A percentile compares a stretch with the other conserved stretches of the same genome.
These are phyloP conservation scores for Paxillus involutus DNA, from an alignment of 768 basidiomycete genomes.

Conservation along the genomic window DNA sequence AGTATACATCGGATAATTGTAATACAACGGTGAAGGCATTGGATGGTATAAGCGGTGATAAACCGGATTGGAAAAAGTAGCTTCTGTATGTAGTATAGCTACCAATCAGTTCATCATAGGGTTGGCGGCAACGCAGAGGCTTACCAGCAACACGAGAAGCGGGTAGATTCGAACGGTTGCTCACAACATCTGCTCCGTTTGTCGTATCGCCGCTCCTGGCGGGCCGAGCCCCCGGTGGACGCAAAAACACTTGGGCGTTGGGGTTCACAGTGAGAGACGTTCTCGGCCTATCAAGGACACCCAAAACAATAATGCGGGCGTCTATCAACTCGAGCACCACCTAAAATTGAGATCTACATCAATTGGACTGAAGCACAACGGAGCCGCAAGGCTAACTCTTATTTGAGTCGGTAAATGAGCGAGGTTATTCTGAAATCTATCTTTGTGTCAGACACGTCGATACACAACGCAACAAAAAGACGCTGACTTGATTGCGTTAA, in stretches of 20 bases:
- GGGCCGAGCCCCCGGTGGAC: slow-evolving; percentile 62
- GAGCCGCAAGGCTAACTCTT: slow-evolving; percentile 45
- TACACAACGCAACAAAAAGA: neutral
- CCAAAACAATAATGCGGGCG: slow-evolving; percentile 70
- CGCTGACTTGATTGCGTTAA: slow-evolving; percentile 74
- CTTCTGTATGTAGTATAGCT: neutral
- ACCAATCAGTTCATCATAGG: neutral
- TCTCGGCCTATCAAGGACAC: slow-evolving; percentile 58
- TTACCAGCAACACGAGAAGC: slow-evolving; percentile 2
- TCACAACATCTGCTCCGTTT: neutral
- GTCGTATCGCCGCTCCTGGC: slow-evolving; percentile 11
- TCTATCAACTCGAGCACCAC: slow-evolving; percentile 70
- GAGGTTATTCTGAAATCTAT: slow-evolving; percentile 67
- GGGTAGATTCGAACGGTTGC: slow-evolving; percentile 2
- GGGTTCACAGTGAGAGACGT: slow-evolving; percentile 57
- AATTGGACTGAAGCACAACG: slow-evolving; percentile 3
- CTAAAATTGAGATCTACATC: slow-evolving; percentile 34
- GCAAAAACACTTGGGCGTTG: slow-evolving; percentile 68
- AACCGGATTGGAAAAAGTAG: slow-evolving; percentile 7
- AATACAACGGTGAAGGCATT: slow-evolving; percentile 51
- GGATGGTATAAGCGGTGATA: slow-evolving; percentile 55
- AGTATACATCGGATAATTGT: slow-evolving; percentile 73
- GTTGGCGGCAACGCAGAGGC: neutral
- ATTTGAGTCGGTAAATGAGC: slow-evolving; percentile 65
- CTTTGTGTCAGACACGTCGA: slow-evolving; percentile 3